Evolutionary conservation across 2,329 filamentous ascomycete genomes (phyloP).

Genomic region (Aspergillus persii): DNA sequence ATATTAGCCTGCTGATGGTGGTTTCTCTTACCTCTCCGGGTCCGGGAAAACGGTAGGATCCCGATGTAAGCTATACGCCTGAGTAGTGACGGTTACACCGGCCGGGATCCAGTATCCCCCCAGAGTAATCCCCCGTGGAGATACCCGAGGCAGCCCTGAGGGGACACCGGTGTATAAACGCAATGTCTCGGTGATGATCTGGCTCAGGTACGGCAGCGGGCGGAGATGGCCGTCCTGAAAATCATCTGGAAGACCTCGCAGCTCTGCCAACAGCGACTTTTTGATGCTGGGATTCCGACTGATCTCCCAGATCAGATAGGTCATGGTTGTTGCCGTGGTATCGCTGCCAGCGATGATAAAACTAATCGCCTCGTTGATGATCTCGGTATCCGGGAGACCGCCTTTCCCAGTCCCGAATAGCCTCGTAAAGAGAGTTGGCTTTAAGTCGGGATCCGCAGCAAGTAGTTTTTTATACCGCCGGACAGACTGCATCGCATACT

Average conservation of each 20-base stretch:
- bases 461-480: too few species aligned
- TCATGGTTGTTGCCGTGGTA: slow-evolving; percentile 52
- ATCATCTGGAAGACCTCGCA: slow-evolving; percentile 6
- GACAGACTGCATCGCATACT: slow-evolving; percentile 24
- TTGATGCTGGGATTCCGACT: slow-evolving; percentile 14
- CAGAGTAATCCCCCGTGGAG: slow-evolving; percentile 47
- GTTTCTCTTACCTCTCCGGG: slow-evolving; percentile 42
- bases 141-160: slow-evolving; percentile 53
- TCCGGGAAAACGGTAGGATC: slow-evolving; percentile 51
- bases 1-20: too few species aligned
- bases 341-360: slow-evolving; percentile 54
- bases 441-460: too few species aligned
- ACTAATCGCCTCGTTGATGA: slow-evolving; percentile 34
- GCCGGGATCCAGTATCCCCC: slow-evolving; percentile 47
- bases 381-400: neutral
- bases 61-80: slow-evolving; percentile 57
- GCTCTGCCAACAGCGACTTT: slow-evolving; percentile 17
- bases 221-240: slow-evolving; percentile 45
- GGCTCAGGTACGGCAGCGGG: slow-evolving; percentile 52
- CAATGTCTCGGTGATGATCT: slow-evolving; percentile 57
- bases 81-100: slow-evolving; percentile 52
- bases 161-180: slow-evolving; percentile 57
- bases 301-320: slow-evolving; percentile 38
- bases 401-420: slow-evolving; percentile 9
- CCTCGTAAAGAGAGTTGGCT: slow-evolving; percentile 26